phyloP scores from a whole-genome alignment of 148 eudicot species.

The Mesembryanthemum crystallinum region DNA sequence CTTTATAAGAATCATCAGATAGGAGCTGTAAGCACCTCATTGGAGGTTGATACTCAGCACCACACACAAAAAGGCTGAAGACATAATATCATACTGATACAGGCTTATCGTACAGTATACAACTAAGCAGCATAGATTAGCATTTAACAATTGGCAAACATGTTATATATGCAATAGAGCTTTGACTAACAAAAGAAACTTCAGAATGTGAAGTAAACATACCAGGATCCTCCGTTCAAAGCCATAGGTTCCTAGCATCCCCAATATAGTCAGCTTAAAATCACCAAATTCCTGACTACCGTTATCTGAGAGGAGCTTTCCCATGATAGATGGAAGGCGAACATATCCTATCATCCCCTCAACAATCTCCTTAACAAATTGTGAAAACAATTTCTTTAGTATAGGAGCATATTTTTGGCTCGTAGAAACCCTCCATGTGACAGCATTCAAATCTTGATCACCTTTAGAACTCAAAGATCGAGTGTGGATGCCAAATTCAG shows the following conservation, averaged over 20 bases:
- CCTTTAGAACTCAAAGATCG: conserved; percentile 33
- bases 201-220: conserved; percentile 16
- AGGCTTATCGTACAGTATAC: background rate
- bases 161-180: background rate
- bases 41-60: background rate
- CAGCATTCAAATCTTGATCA: conserved; percentile 30
- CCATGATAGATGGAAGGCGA: conserved; percentile 79
- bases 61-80: background rate
- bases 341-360: conserved; percentile 97
- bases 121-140: background rate
- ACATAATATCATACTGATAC: background rate
- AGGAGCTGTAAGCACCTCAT: too few relatives aligned
- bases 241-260: conserved; percentile 93
- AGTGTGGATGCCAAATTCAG: conserved; percentile 23
- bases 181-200: background rate
- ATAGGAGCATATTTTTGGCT: conserved; percentile 51
- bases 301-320: conserved; percentile 83
- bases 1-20: too few relatives aligned
- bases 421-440: conserved; percentile 58
- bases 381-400: conserved; percentile 64
- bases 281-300: conserved; percentile 95
- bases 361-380: conserved; percentile 80
- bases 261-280: conserved; percentile 83
- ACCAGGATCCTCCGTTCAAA: conserved; percentile 93
- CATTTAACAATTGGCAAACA: background rate